phyloP scores from a whole-genome alignment of 345 rosid species.

The Populus alba region DNA sequence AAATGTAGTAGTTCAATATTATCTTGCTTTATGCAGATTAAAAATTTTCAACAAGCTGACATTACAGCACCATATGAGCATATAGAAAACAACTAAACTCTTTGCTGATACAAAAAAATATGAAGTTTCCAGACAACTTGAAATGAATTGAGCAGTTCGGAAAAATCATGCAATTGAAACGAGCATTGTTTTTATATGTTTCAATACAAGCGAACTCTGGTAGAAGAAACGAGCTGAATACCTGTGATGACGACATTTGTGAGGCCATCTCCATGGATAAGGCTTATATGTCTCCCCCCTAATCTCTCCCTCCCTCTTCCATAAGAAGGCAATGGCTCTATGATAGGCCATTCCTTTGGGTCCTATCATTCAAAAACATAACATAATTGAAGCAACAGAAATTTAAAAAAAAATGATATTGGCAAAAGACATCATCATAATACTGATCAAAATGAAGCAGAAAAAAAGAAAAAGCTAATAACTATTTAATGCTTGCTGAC shows the following conservation, averaged over 20 bases:
- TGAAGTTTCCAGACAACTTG: neutral
- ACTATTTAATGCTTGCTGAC: neutral
- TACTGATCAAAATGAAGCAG: neutral
- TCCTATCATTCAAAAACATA: slow-evolving; percentile 46
- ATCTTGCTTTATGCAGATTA: neutral
- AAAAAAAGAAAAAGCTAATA: neutral
- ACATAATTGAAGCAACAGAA: neutral
- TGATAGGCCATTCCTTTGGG: slow-evolving; percentile 78
- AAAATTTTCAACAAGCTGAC: neutral
- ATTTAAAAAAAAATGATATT: too few species aligned
- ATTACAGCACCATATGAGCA: neutral
- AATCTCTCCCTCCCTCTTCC: slow-evolving; percentile 99
- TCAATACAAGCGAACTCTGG: neutral
- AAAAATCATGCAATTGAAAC: neutral
- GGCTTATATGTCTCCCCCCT: slow-evolving; percentile 96
- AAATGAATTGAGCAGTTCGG: neutral
- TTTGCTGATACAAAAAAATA: neutral
- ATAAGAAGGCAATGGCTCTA: slow-evolving; percentile 92
- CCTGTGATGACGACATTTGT: slow-evolving; percentile 89
- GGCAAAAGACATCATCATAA: neutral
- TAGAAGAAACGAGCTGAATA: slow-evolving; percentile 11
- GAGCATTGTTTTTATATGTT: neutral
- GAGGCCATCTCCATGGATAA: slow-evolving; percentile 91
- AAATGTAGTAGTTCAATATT: neutral
- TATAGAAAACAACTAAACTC: neutral